These are phyloP conservation scores for Phytophthora aleatoria DNA, from an alignment of 352 stramenopile genomes.

Conservation along the genomic window DNA sequence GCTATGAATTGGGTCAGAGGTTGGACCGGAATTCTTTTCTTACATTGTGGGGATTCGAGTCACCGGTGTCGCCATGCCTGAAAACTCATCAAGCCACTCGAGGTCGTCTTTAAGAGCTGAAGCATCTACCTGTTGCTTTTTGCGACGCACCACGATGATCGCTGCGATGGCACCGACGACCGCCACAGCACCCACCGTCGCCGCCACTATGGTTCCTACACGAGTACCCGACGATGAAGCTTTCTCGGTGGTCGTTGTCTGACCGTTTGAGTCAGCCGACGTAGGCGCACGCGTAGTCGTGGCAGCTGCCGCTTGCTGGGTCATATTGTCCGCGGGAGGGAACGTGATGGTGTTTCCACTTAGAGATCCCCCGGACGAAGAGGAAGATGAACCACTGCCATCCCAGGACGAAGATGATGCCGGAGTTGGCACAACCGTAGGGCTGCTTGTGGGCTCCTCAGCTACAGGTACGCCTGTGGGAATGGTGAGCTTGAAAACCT, in stretches of 20 bases:
- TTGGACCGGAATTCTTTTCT: neutral
- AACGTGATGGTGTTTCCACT: conserved; percentile 25
- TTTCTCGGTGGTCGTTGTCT: conserved; percentile 17
- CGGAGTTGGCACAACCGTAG: conserved; percentile 5
- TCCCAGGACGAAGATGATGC: conserved; percentile 14
- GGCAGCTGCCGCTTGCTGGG: conserved; percentile 2
- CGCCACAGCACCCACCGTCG: conserved; percentile 24
- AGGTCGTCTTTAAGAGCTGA: conserved; percentile 33
- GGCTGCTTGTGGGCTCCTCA: neutral
- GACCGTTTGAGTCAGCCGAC: conserved; percentile 9
- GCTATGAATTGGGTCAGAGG: too few relatives aligned
- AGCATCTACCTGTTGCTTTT: conserved; percentile 56
- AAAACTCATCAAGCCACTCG: conserved; percentile 21
- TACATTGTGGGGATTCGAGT: conserved; percentile 46
- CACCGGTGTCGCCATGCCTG: conserved; percentile 33
- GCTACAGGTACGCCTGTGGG: conserved; percentile 10
- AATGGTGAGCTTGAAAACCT: conserved; percentile 9
- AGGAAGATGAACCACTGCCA: conserved; percentile 11
- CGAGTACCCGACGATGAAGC: conserved; percentile 3
- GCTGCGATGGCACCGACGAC: conserved; percentile 31
- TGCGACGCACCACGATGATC: conserved; percentile 52
- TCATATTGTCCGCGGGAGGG: conserved; percentile 12
- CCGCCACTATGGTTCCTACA: conserved; percentile 16
- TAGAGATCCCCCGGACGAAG: conserved; percentile 8
- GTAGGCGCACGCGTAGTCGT: conserved; percentile 7